A percentile compares a stretch with the other conserved stretches of the same genome.
phyloP scores from a whole-genome alignment of 257 asterid genomes.

The Solanum dulcamara region DNA sequence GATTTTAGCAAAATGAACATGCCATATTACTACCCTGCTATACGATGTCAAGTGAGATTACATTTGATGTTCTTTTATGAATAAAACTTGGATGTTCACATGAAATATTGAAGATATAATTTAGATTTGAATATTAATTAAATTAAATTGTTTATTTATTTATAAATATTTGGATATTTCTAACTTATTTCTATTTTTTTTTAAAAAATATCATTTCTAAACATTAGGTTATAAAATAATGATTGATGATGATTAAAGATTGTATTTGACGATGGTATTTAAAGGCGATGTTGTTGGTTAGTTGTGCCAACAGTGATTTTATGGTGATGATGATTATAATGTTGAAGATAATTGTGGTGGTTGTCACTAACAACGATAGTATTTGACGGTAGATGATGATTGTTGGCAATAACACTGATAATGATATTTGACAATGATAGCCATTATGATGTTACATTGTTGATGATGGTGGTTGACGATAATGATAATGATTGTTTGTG shows the following conservation, averaged over 20 bases:
- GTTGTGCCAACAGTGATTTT: not conserved
- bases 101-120: not conserved
- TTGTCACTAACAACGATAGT: not conserved
- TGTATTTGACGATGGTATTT: not conserved
- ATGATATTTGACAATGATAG: not conserved
- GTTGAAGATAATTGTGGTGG: not conserved
- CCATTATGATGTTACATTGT: too few relatives aligned
- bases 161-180: not conserved
- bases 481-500: not conserved
- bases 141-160: too few relatives aligned
- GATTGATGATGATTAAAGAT: not conserved
- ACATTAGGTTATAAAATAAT: not conserved
- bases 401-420: not conserved
- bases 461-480: not conserved
- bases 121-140: not conserved
- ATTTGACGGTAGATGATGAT: not conserved
- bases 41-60: not conserved
- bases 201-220: not conserved
- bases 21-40: not conserved
- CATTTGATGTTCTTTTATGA: not conserved
- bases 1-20: not conserved
- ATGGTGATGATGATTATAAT: not conserved
- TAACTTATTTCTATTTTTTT: not conserved
- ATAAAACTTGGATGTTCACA: not conserved
- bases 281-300: not conserved